phyloP scores from a whole-genome alignment of 768 basidiomycete genomes.

The Galerina marginata region DNA sequence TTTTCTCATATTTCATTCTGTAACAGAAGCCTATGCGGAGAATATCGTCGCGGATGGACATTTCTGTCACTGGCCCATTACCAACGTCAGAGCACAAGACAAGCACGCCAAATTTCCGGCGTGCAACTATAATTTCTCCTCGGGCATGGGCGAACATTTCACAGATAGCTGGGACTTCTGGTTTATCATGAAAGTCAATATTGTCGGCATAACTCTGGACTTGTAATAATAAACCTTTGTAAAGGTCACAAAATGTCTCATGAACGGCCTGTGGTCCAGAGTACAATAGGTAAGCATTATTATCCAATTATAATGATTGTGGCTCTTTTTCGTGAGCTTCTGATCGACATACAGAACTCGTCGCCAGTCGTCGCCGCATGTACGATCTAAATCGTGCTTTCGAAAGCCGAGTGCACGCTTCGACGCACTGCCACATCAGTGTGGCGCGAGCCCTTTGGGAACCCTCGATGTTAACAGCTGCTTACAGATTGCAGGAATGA shows the following conservation, averaged over 20 bases:
- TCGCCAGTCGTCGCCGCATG: not conserved
- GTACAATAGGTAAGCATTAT: too few relatives aligned
- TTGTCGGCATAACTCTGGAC: constrained; percentile 18
- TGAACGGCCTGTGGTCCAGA: too few relatives aligned
- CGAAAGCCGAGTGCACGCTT: constrained; percentile 9
- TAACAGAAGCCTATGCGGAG: constrained; percentile 8
- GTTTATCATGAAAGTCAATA: constrained; percentile 6
- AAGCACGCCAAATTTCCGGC: constrained; percentile 7
- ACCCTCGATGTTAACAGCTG: constrained; percentile 8
- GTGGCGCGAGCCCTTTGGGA: constrained; percentile 21
- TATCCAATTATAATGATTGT: too few relatives aligned
- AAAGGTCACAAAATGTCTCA: too few relatives aligned
- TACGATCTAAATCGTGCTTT: not conserved
- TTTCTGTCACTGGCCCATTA: constrained; percentile 5
- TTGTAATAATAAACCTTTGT: not conserved
- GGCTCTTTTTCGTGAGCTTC: not conserved
- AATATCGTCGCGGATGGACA: constrained; percentile 5
- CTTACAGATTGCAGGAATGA: not conserved
- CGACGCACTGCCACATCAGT: constrained; percentile 33
- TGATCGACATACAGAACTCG: not conserved
- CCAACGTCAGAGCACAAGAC: constrained; percentile 5
- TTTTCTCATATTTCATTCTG: constrained; percentile 7
- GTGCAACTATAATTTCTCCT: constrained; percentile 5
- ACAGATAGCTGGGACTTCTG: constrained; percentile 8
- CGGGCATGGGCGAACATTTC: constrained; percentile 10